phyloP scores from a whole-genome alignment of 352 stramenopile species.

The Thraustochytrium striatum region DNA sequence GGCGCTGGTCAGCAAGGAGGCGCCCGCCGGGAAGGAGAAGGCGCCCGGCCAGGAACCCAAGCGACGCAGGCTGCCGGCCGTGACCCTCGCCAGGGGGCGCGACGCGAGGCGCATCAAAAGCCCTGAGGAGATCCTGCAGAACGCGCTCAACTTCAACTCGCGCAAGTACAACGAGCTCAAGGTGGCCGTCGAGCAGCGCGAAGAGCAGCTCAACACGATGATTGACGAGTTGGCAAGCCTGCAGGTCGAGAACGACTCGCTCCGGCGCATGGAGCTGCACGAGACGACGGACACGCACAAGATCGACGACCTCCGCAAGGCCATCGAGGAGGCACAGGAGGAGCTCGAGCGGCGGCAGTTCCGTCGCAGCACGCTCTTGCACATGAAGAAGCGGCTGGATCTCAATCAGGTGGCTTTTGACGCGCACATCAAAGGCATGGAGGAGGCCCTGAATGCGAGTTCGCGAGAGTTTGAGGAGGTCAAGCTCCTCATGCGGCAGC shows the following conservation, averaged over 20 bases:
- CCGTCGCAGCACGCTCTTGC: background rate
- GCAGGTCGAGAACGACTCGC: conserved; percentile 40
- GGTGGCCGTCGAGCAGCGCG: background rate
- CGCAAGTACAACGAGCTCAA: conserved; percentile 46
- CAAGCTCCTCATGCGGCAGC: conserved; percentile 37
- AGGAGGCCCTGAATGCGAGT: conserved; percentile 40
- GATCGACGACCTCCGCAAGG: background rate
- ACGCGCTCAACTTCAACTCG: conserved; percentile 40
- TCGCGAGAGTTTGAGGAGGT: conserved; percentile 45
- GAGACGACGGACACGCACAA: conserved; percentile 24
- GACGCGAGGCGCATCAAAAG: background rate
- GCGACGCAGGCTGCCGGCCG: background rate
- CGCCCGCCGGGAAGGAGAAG: background rate
- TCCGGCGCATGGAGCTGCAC: conserved; percentile 40
- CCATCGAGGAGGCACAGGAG: background rate
- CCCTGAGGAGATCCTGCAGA: conserved; percentile 15
- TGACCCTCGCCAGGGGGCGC: background rate
- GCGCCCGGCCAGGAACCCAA: background rate
- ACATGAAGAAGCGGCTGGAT: conserved; percentile 38
- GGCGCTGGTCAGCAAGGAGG: background rate
- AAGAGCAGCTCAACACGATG: conserved; percentile 13
- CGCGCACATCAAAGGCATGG: conserved; percentile 45
- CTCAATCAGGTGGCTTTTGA: conserved; percentile 44
- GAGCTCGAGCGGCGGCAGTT: background rate
- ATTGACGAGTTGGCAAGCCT: conserved; percentile 27